Base-by-base conservation (phyloP, 768 basidiomycete genomes). In the Hypholoma sublateritium region DNA sequence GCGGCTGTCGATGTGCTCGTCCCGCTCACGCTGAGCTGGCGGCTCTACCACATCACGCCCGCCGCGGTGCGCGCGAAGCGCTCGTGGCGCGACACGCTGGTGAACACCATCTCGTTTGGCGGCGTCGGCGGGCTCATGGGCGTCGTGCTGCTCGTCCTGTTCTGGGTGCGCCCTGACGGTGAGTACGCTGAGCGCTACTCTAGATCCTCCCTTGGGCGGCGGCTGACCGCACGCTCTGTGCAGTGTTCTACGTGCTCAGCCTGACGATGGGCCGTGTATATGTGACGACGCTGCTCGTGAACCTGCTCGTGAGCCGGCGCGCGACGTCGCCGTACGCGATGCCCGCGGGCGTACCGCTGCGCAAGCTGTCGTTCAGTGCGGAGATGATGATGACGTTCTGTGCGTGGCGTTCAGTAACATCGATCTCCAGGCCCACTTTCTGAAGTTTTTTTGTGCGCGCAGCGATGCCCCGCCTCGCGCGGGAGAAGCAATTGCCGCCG, bases 211-310 rank as follows among this genome's bases (percentile, higher is more conserved):
- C 4, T 19, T 39, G 35, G 42, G 50, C 34, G 17, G n/a, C 24
- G 16, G 17, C 9, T 17, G 9, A 32, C 28, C 6, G 9, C 5
- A 9, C 28, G 5, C 28, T 9, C 28, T 32, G 28, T 9, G 28
- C 49, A 67, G 66, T 65, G 22, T 65, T 60, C 53, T 62, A 61
- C 35, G 52, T 63, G 12, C 57, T 64, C 7, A 50, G 59, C 17
- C 59, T 62, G 46, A 58, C 62, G 1, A 64, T 67, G 64, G 66
- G 66, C 6, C 59, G 64, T 5, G 52, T 67, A 28, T 65, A 65
- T 32, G 59, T 54, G n/a, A 58, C 59, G 39, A 67, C 66, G n/a
- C 53, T 67, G 4, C 60, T 67, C 25, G 64, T 67, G 19, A 67
- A 67, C 28, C 53, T 67, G 28, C 43, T 65, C 6, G 61, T 67